phyloP scores from a whole-genome alignment of 192 early-diverging fungal genomes.

The Rhizoclosmatium sp. region DNA sequence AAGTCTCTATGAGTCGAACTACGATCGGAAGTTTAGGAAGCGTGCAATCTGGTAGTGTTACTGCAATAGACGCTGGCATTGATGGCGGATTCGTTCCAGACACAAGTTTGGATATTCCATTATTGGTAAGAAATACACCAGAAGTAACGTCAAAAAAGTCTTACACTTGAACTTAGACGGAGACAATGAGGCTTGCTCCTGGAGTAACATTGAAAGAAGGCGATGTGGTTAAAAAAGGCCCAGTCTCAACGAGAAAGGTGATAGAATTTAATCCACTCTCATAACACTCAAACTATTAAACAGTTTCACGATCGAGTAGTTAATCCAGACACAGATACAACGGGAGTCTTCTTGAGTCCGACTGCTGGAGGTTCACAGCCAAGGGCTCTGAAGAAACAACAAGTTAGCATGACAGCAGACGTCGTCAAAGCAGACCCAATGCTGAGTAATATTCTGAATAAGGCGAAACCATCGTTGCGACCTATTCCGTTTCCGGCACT shows the following conservation, averaged over 20 bases:
- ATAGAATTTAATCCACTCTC: not conserved
- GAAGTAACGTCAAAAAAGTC: constrained; percentile 15
- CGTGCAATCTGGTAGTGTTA: not conserved
- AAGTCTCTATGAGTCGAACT: not conserved
- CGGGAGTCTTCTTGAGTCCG: not conserved
- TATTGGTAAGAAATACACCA: constrained; percentile 32
- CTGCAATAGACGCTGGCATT: not conserved
- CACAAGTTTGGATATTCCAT: constrained; percentile 43
- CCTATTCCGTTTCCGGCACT: constrained; percentile 34
- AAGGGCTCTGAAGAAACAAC: not conserved
- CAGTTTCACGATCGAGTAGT: not conserved
- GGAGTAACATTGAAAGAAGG: constrained; percentile 56
- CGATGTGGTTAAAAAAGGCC: constrained; percentile 54
- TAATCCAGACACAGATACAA: not conserved
- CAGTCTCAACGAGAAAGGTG: constrained; percentile 18
- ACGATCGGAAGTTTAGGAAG: not conserved
- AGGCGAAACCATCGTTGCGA: constrained; percentile 31
- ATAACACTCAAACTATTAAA: not conserved
- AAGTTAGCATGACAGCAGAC: not conserved
- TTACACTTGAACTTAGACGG: constrained; percentile 36
- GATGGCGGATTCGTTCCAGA: constrained; percentile 49
- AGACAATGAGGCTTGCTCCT: constrained; percentile 56
- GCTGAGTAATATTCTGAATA: constrained; percentile 19
- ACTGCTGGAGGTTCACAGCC: not conserved
- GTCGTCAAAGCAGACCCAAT: constrained; percentile 18